Evolutionary conservation across 169 alveolate genomes (phyloP), one percentile per base, ranked within the genome.

Genomic region (Babesia divergens): DNA sequence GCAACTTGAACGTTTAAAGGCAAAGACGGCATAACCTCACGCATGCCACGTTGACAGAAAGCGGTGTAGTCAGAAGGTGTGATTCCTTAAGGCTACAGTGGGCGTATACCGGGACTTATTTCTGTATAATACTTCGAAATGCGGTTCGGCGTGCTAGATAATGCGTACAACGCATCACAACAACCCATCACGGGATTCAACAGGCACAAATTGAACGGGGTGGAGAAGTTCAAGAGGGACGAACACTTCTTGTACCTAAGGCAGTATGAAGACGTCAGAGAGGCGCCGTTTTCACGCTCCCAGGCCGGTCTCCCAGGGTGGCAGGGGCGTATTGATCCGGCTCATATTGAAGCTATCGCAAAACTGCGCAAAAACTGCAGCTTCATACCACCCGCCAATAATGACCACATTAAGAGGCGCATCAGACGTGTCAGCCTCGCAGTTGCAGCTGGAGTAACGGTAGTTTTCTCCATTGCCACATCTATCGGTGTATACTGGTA

Each of bases 161-260:
- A 75, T 52, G 82, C 85, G n/a, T 75, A 75, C 54, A 65, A 75
- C 50, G 67, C 81, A 8, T 77, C 86, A 22, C 71, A 53, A 26
- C 65, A 40, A 24, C 86, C 86, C 32, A 77, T 77, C 14, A 55
- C 56, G 43, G 76, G 76, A 26, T 67, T 77, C 58, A 40, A 20
- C 43, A 68, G 71, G 53, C 38, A 59, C 67, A 50, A 76, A 7
- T 38, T 77, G 37, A 65, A 77, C 56, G 81, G 83, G 5, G 76
- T 58, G 42, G 69, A 77, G 70, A 66, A 77, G 53, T 77, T 47
- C 67, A 77, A 77, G 32, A 51, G 75, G 31, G 69, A 77, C 32
- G 86, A 77, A 34, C 86, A 77, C 82, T 77, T 59, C 54, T 4
- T 77, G 4, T 77, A 77, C 62, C 52, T 77, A 24, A n/a, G 54